Conservation (phyloP, 495 filamentous ascomycete species). For the Apiosordaria backusii region DNA sequence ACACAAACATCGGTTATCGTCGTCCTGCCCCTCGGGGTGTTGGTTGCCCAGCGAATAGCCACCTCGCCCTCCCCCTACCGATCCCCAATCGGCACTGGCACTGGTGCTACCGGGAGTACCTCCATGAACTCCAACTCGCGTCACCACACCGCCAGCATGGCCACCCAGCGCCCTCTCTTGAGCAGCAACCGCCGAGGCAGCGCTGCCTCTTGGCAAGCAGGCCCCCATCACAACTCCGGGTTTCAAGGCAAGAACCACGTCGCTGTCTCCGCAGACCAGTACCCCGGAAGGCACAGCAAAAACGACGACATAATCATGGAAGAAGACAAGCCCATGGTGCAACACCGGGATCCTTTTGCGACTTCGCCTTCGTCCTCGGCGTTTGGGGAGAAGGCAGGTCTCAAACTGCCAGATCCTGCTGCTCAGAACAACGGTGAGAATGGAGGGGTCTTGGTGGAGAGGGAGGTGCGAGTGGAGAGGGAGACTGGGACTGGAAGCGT, state of each 20-base stretch:
- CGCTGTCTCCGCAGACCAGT: background rate
- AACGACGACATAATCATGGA: background rate
- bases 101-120: background rate
- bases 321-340: background rate
- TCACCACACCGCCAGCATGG: background rate
- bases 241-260: background rate
- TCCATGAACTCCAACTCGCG: background rate
- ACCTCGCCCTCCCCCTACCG: conserved; percentile 1
- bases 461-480: background rate
- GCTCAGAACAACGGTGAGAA: background rate
- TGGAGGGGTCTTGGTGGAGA: background rate
- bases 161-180: background rate
- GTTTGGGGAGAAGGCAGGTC: background rate
- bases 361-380: background rate
- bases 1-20: conserved; percentile 65
- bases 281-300: background rate
- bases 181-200: background rate
- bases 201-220: background rate
- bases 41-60: conserved; percentile 61
- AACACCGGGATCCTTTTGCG: background rate
- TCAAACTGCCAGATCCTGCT: background rate
- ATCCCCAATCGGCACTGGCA: background rate
- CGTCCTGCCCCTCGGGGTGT: conserved; percentile 73
- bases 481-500: background rate
- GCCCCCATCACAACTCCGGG: background rate